Base-by-base conservation (phyloP, 108 stramenopile genomes). In the Cyclotella baltica region DNA sequence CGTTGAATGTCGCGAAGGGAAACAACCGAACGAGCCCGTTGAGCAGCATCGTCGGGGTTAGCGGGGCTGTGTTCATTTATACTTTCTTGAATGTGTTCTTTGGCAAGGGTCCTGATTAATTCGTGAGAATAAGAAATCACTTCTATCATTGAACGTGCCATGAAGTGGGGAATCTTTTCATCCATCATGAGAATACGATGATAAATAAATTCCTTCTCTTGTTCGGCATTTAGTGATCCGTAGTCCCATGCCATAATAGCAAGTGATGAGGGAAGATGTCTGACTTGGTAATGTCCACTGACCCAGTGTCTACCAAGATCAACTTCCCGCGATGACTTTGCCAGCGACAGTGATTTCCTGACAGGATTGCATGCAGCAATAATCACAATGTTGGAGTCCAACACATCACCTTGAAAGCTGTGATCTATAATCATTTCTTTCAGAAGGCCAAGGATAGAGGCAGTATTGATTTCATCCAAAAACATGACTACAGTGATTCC, bases 251-350 rank as follows among this genome's bases (percentile, higher is more conserved):
- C 33, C 28, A 78, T 65, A 4, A 62, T 35, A 1, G n/a, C 37
- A 18, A 78, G 48, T 37, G 71, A 73, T 10, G 27, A 2, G 10
- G 71, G 77, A 13, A 78, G 62, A 30, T 46, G 22, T 16, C 28
- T 52, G 22, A 78, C 77, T 73, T 78, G 77, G 67, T 78, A 78
- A 67, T 78, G 77, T 0, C 77, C 77, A 33, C 77, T 78, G 2
- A 31, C 77, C 77, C 77, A 78, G 5, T 69, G 27, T 40, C 53
- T 62, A 25, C 71, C 77, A 13, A 78, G 77, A 63, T 78, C 77
- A 53, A 38, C 30, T 18, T 72, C 71, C 13, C 77, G 59, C 19
- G 50, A 64, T 18, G 62, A 31, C 25, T 37, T 38, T n/a, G 22
- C 30, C 2, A 38, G 56, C 19, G 71, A 73, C 28, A 66, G 15